Evolutionary conservation across 1,284 basidiomycete species (phyloP).

Genomic region (Ceratobasidium sp.): DNA sequence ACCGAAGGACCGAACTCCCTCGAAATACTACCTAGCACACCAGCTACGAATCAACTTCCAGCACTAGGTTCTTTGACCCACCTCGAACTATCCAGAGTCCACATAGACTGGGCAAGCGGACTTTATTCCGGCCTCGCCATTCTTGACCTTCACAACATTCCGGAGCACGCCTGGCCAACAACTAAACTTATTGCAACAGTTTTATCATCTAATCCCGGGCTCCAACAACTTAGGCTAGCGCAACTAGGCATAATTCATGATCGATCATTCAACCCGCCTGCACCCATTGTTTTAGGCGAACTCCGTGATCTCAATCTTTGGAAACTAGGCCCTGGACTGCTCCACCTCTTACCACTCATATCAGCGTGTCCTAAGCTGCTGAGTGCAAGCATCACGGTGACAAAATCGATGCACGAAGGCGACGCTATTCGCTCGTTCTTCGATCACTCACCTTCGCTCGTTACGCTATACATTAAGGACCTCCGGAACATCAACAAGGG

Average conservation of each 20-base stretch:
- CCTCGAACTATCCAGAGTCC: not conserved
- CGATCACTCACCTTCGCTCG: not conserved
- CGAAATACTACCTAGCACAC: too few relatives aligned
- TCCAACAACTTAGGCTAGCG: not conserved
- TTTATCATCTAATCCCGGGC: not conserved
- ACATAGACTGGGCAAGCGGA: slow-evolving; percentile 2
- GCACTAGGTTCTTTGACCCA: not conserved
- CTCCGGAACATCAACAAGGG: too few relatives aligned
- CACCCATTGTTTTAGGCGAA: not conserved
- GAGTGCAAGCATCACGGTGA: not conserved
- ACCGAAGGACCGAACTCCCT: too few relatives aligned
- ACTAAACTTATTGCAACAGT: not conserved
- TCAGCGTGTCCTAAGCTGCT: not conserved
- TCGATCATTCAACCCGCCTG: too few relatives aligned
- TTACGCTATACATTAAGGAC: not conserved
- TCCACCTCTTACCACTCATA: too few relatives aligned
- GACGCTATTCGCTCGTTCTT: slow-evolving; percentile 2
- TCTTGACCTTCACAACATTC: not conserved
- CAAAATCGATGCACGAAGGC: not conserved
- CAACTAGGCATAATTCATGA: not conserved
- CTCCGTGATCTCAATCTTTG: slow-evolving; percentile 5
- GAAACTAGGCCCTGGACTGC: too few relatives aligned
- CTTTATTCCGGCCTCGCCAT: not conserved
- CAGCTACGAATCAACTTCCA: not conserved
- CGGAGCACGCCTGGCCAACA: not conserved